phyloP scores from a whole-genome alignment of 805 yeast genomes.

The Saturnispora gosingensis region DNA sequence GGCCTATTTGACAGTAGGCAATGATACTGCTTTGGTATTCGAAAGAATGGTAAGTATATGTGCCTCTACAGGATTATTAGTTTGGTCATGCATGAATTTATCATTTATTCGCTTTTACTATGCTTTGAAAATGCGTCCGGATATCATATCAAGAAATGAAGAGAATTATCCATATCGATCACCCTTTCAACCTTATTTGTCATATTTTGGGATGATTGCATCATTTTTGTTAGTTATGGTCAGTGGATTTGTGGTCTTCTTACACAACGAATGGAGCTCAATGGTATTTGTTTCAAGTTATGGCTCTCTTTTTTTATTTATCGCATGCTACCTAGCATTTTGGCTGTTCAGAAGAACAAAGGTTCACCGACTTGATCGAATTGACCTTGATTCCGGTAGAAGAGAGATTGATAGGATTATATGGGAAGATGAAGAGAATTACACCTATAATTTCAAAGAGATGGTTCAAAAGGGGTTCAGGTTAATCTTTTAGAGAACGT shows the following conservation, averaged over 20 bases:
- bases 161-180: constrained; percentile 47
- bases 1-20: constrained; percentile 50
- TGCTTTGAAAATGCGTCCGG: constrained; percentile 46
- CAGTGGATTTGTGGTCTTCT: constrained; percentile 45
- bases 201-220: constrained; percentile 39
- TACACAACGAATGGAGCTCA: constrained; percentile 40
- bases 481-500: constrained; percentile 5
- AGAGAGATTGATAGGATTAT: constrained; percentile 71
- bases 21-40: constrained; percentile 52
- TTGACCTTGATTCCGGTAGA: constrained; percentile 78
- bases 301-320: constrained; percentile 40
- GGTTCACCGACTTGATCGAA: constrained; percentile 57
- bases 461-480: constrained; percentile 19
- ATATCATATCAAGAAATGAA: constrained; percentile 45
- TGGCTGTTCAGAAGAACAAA: constrained; percentile 53
- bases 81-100: constrained; percentile 65
- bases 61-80: constrained; percentile 66
- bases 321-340: constrained; percentile 37
- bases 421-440: constrained; percentile 63
- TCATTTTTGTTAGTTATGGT: constrained; percentile 34
- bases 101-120: constrained; percentile 45
- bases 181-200: constrained; percentile 47
- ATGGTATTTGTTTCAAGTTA: constrained; percentile 44
- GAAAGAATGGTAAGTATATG: constrained; percentile 58
- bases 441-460: constrained; percentile 27